A percentile compares a stretch with the other conserved stretches of the same genome.
Conservation (phyloP, 495 filamentous ascomycete genomes). For the Podospora appendiculata region DNA sequence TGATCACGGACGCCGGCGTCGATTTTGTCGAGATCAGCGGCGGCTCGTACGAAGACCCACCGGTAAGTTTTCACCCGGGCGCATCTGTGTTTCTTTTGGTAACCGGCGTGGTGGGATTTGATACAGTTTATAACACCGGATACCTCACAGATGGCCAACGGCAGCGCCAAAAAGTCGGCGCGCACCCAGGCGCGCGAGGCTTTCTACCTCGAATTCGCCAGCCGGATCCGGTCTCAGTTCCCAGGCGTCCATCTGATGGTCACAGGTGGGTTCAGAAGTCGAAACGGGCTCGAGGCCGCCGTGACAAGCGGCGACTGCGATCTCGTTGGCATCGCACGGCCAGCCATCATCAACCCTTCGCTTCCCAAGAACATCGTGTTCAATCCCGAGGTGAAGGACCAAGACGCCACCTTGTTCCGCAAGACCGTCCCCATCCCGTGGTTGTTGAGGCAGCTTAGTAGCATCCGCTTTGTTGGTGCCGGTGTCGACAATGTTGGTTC, state of each 20-base stretch:
- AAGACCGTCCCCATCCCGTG: conserved; percentile 9
- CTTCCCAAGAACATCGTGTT: conserved; percentile 43
- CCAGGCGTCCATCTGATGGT: conserved; percentile 37
- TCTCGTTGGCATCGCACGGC: conserved; percentile 49
- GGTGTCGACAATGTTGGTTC: neutral
- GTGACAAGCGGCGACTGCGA: conserved; percentile 47
- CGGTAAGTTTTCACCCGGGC: conserved; percentile 11
- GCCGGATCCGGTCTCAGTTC: conserved; percentile 33
- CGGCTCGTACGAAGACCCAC: conserved; percentile 48
- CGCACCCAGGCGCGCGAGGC: conserved; percentile 47
- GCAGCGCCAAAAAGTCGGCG: neutral
- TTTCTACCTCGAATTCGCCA: conserved; percentile 54
- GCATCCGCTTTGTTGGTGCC: neutral
- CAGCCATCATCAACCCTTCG: conserved; percentile 41
- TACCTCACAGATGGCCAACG: conserved; percentile 3
- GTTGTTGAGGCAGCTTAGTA: neutral
- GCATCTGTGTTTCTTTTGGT: too few relatives aligned
- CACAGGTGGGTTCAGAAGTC: conserved; percentile 47
- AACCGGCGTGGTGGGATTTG: neutral
- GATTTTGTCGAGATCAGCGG: conserved; percentile 60
- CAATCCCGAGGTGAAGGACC: conserved; percentile 42
- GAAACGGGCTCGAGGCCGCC: conserved; percentile 46
- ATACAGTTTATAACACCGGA: neutral
- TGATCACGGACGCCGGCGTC: conserved; percentile 45
- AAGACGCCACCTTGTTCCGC: conserved; percentile 37